These are phyloP conservation scores for Ambrosiella xylebori DNA, from an alignment of 2,329 filamentous ascomycete genomes.

Conservation along the genomic window DNA sequence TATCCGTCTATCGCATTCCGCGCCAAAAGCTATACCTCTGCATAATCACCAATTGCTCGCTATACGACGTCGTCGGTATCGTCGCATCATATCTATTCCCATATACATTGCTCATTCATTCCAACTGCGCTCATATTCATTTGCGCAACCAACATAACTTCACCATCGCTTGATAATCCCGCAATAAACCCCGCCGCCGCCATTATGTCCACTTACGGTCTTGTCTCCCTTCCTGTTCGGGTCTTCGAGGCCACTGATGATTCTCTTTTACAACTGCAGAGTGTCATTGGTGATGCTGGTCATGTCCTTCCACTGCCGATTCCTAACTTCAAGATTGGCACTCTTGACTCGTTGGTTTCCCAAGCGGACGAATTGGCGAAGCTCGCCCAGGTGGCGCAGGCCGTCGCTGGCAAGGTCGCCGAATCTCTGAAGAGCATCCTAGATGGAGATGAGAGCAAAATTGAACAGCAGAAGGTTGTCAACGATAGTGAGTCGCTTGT, in stretches of 20 bases:
- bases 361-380: slow-evolving; percentile 91
- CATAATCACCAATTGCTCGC: too few species aligned
- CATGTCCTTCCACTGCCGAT: slow-evolving; percentile 62
- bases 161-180: too few species aligned
- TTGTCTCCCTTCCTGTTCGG: slow-evolving; percentile 77
- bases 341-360: slow-evolving; percentile 82
- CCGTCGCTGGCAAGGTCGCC: slow-evolving; percentile 71
- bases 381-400: slow-evolving; percentile 63
- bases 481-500: slow-evolving; percentile 60
- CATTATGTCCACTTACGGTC: slow-evolving; percentile 48
- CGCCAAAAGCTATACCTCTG: too few species aligned
- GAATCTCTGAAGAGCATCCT: slow-evolving; percentile 72
- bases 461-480: slow-evolving; percentile 75
- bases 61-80: background rate
- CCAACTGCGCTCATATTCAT: too few species aligned
- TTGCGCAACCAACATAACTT: too few species aligned
- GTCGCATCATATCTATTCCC: too few species aligned
- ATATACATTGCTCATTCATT: too few species aligned
- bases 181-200: background rate
- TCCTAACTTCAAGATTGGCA: slow-evolving; percentile 95
- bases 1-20: too few species aligned
- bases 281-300: slow-evolving; percentile 57
- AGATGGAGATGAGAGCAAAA: slow-evolving; percentile 67
- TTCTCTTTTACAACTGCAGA: slow-evolving; percentile 59
- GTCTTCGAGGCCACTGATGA: slow-evolving; percentile 73